Conservation (phyloP, 176 grass and related monocot species). For the Triticum timopheevii region DNA sequence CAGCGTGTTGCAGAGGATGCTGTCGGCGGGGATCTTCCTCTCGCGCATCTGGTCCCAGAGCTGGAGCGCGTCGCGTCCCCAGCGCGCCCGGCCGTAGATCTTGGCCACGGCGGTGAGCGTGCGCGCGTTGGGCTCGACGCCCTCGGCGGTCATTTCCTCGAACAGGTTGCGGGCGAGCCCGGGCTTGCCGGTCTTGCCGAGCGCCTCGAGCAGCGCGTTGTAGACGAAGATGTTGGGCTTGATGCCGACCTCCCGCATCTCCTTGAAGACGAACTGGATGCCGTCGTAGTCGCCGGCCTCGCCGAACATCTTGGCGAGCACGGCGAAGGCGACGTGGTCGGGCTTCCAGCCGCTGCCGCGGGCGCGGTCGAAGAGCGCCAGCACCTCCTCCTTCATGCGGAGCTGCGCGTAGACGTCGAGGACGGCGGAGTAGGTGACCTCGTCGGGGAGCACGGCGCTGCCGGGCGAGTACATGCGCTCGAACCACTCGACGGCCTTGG, state of each 20-base stretch:
- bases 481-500: slow-evolving; percentile 79
- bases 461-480: slow-evolving; percentile 68
- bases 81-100: slow-evolving; percentile 81
- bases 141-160: slow-evolving; percentile 66
- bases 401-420: slow-evolving; percentile 81
- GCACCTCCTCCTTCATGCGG: slow-evolving; percentile 64
- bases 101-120: slow-evolving; percentile 84
- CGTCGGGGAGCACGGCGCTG: slow-evolving; percentile 63
- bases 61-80: slow-evolving; percentile 71
- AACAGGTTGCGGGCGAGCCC: slow-evolving; percentile 79
- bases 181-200: slow-evolving; percentile 63
- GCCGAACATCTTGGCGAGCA: slow-evolving; percentile 87
- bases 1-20: slow-evolving; percentile 90
- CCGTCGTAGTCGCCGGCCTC: slow-evolving; percentile 81
- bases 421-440: slow-evolving; percentile 82
- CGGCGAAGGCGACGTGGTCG: slow-evolving; percentile 72
- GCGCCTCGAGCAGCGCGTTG: slow-evolving; percentile 81
- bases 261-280: slow-evolving; percentile 65
- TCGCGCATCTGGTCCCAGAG: slow-evolving; percentile 69
- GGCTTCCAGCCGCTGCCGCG: slow-evolving; percentile 71
- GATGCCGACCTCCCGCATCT: slow-evolving; percentile 66
- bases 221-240: slow-evolving; percentile 89
- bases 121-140: slow-evolving; percentile 71
- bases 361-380: slow-evolving; percentile 77
- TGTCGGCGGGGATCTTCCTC: slow-evolving; percentile 65